Evolutionary conservation across 495 filamentous ascomycete genomes (phyloP), one percentile per base, ranked within the genome.

Genomic region (Neurospora sublineolata): DNA sequence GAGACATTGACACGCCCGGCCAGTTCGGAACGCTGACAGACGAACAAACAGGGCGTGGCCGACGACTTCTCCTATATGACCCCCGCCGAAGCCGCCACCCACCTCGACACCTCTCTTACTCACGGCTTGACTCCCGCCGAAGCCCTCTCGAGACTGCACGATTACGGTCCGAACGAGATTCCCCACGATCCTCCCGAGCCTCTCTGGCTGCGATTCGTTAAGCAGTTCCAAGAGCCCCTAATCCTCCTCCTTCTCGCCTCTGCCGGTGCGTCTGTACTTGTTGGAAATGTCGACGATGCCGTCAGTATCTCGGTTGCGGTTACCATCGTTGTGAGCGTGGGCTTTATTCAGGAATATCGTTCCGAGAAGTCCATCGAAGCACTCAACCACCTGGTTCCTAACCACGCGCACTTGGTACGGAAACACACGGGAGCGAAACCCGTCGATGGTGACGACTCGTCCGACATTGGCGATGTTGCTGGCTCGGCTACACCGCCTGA

Each of bases 311-410:
- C 94, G 2, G 87, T 97, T 39, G 95, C 95, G 2, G 95, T 99
- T 8, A 95, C 93, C 60, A 98, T 99, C 77, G 95, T 99, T 20
- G 94, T 98, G 42, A 92, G 92, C 1, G 95, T 98, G 69, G 95
- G 93, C 12, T 99, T 99, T 77, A 87, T 98, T 71, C 95, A 99
- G 78, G 95, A 99, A 80, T 98, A 97, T 79, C 88, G 96, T 71
- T 97, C 94, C 46, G 96, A 99, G 79, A 97, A 98, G 81, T 97
- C 94, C 3, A 87, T 99, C 77, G 95, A 98, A 80, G 95, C 95
- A 68, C 84, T 99, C 70, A 97, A 90, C 77, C 92, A 94, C 73
- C 83, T 99, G 38, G 94, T 98, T 0, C 96, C 95, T 33, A 94
- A 98, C 78, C 92, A 93, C 80, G 95, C 95, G 6, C 93, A 99